phyloP scores from a whole-genome alignment of 1,284 basidiomycete genomes.

The Thecaphora thlaspeos region DNA sequence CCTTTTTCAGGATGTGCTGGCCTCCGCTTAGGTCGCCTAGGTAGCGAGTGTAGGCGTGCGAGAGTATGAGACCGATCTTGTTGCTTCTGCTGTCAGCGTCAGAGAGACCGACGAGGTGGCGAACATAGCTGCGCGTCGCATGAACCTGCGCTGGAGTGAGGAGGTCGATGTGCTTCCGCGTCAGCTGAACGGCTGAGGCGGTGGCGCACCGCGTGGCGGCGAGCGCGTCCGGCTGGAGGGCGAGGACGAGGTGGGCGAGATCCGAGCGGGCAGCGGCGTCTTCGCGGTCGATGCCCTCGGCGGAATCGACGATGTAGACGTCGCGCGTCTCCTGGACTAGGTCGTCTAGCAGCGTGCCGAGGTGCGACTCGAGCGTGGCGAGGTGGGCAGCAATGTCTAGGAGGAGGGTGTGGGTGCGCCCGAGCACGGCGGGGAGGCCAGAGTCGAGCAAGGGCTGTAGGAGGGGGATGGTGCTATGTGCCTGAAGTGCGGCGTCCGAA shows the following conservation, averaged over 20 bases:
- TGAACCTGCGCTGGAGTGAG: constrained; percentile 17
- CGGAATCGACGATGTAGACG: neutral
- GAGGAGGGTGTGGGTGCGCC: constrained; percentile 6
- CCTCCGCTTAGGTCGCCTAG: constrained; percentile 82
- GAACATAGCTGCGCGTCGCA: constrained; percentile 25
- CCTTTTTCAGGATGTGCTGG: constrained; percentile 69
- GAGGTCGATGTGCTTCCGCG: constrained; percentile 19
- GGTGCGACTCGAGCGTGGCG: constrained; percentile 4
- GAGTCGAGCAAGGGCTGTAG: constrained; percentile 6
- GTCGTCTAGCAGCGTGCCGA: constrained; percentile 13
- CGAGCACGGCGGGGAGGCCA: constrained; percentile 11
- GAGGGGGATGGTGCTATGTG: neutral
- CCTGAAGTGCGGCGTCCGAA: neutral
- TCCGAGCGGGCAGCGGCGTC: neutral
- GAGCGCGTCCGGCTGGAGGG: neutral
- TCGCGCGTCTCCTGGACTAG: constrained; percentile 11
- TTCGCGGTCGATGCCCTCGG: neutral
- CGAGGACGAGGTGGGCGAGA: neutral
- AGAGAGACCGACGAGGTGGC: constrained; percentile 2
- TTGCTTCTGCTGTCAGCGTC: neutral
- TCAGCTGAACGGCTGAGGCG: constrained; percentile 3
- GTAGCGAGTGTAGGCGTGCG: constrained; percentile 63
- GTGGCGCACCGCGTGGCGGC: neutral
- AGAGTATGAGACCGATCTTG: constrained; percentile 7
- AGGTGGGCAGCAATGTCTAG: constrained; percentile 24